Base-by-base conservation (phyloP, 1,284 basidiomycete species). In the Phylloboletellus chloephorus region DNA sequence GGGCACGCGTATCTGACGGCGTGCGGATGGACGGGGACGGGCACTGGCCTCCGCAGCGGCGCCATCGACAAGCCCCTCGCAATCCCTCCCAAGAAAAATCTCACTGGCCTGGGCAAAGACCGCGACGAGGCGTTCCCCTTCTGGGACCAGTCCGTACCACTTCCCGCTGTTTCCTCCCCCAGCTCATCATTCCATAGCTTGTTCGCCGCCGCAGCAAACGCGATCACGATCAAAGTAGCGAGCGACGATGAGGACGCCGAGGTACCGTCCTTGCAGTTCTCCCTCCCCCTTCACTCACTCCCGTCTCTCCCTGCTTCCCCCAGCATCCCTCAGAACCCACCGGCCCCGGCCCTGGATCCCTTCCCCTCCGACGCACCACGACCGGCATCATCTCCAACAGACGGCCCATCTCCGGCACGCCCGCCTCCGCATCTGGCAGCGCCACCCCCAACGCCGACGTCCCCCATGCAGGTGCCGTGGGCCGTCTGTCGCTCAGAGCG, bases 51-150 rank as follows among this genome's bases (percentile, higher is more conserved):
- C 22, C 76, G 83, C 20, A 65, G 77, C 22, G 84, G 80, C 4
- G 76, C 83, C 15, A 78, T 86, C 31, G 64, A 68, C 15, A 74
- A 79, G 13, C 92, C 91, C 2, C 67, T 96, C 33, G 72, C 82
- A 2, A 78, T 93, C 26, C 73, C 82, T 1, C 85, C 88, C 62
- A 95, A 95, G 72, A 88, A 84, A 68, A 87, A 74, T 4, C 69
- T 94, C 15, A 67, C 77, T 12, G 92, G 92, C 1, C 66, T 96
- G 40, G 92, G 92, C 41, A 91, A 89, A 61, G 90, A 95, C 63
- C 74, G 91, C 48, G 91, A 94, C 58, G 90, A 92, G 52, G 88
- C 88, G 0, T 91, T 93, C 58, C 88, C 89, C 34, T 96, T 95
- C 76, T 96, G 91, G 91, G 91, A 96, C 62, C 88, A 93, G 90